Evolutionary conservation across 352 stramenopile genomes (phyloP), one percentile per base, ranked within the genome.

Genomic region (Hyaloperonospora brassicae): DNA sequence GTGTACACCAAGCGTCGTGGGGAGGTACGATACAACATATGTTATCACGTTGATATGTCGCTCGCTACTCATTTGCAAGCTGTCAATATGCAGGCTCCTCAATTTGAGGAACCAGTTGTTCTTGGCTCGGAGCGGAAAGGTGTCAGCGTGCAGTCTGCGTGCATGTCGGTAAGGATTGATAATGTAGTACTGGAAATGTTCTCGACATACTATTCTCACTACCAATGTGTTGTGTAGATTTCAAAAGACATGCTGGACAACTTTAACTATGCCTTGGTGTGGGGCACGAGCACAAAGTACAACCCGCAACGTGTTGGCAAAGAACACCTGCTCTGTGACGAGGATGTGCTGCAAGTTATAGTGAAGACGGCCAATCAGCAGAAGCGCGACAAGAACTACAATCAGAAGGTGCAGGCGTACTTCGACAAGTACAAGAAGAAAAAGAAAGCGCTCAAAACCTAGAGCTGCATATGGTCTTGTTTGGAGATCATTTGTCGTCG

Each of bases 271-370:
- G 95, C 93, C 13, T 69, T 98, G 41, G 95, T 99, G 47, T 99
- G 97, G 97, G 97, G 97, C 10, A 97, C 85, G 25, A 98, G 84
- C 57, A 98, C 96, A 21, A 98, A 99, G 64, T 98, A 99, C 71
- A 96, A 97, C 50, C 96, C 96, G 8, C 96, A 99, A 76, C 87
- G 94, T 51, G 81, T 93, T 35, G 96, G 96, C 49, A 87, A 98
- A 44, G 85, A 89, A 47, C 97, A 99, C 65, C 72, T 86, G 13
- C 70, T 99, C 10, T 65, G 94, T 31, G 97, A 99, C 73, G 95
- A 99, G 78, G 97, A 99, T 72, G 96, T 99, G 22, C 66, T 98
- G 44, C 93, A 98, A 62, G 96, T 99, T 55, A 95, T 99, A 17
- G 95, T 96, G 34, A 98, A 98, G 72, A 99, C 97, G 1, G 95